phyloP scores from a whole-genome alignment of 2,329 filamentous ascomycete species.

The Alternaria novae-zelandiae region DNA sequence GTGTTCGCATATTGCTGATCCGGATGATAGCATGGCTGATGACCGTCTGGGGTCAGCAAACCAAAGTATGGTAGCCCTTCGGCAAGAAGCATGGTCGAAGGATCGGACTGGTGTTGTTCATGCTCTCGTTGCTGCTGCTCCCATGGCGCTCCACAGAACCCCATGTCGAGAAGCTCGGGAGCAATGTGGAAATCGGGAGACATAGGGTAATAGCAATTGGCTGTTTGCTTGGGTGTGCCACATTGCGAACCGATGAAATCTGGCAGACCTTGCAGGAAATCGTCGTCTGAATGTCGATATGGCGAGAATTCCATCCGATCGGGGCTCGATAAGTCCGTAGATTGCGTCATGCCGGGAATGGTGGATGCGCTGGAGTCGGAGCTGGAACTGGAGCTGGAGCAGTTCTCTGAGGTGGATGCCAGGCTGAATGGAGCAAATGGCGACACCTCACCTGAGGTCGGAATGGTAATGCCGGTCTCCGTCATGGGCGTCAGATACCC shows the following conservation, averaged over 20 bases:
- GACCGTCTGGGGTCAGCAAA: slow-evolving; percentile 1
- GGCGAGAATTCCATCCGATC: slow-evolving; percentile 3
- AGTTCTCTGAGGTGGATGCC: neutral
- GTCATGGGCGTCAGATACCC: neutral
- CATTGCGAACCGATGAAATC: slow-evolving; percentile 1
- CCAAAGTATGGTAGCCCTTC: slow-evolving; percentile 8
- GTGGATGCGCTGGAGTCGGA: neutral
- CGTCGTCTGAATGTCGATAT: neutral
- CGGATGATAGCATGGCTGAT: neutral
- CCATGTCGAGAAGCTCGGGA: slow-evolving; percentile 1
- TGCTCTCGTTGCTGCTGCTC: neutral
- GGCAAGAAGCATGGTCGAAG: neutral
- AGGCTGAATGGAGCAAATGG: slow-evolving; percentile 1
- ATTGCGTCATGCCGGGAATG: neutral
- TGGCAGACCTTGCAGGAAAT: slow-evolving; percentile 1
- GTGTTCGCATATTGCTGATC: neutral
- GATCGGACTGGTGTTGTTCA: neutral
- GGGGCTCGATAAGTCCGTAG: neutral
- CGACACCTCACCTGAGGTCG: neutral
- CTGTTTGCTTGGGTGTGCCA: neutral
- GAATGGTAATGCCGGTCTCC: neutral
- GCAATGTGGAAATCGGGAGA: slow-evolving; percentile 6
- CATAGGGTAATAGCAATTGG: neutral
- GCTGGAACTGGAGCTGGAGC: slow-evolving; percentile 3
- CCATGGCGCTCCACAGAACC: slow-evolving; percentile 2